These are phyloP conservation scores for Phytopythium sindhum DNA, from an alignment of 352 stramenopile genomes.

Conservation along the genomic window DNA sequence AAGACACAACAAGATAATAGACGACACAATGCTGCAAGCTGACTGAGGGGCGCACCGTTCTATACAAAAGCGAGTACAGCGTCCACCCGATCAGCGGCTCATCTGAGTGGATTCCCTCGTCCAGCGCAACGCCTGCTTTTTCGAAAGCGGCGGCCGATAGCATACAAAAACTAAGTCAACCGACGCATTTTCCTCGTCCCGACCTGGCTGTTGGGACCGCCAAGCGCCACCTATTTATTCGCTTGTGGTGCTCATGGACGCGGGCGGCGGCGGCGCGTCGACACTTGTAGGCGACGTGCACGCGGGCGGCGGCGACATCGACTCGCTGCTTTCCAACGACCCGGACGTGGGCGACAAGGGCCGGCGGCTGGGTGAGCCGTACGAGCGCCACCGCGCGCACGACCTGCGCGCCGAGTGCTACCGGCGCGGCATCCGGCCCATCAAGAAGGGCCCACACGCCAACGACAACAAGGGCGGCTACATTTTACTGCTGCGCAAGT, in stretches of 20 bases:
- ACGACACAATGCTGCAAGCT: too few species aligned
- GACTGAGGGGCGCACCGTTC: background rate
- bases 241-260: conserved; percentile 8
- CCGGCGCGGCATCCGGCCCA: conserved; percentile 62
- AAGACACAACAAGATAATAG: background rate
- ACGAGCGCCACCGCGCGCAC: conserved; percentile 72
- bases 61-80: background rate
- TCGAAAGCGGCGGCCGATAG: background rate
- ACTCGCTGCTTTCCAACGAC: conserved; percentile 59
- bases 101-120: background rate
- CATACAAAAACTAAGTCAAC: conserved; percentile 1
- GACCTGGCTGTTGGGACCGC: background rate
- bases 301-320: conserved; percentile 50
- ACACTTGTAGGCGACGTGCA: conserved; percentile 45
- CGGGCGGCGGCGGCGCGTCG: conserved; percentile 12
- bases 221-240: background rate
- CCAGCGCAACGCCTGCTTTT: background rate
- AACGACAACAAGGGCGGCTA: conserved; percentile 87
- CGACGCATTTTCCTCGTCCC: too few species aligned
- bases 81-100: background rate
- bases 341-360: conserved; percentile 22
- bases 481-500: conserved; percentile 63
- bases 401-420: conserved; percentile 80
- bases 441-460: conserved; percentile 79
- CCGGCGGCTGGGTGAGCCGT: conserved; percentile 57